Base-by-base conservation (phyloP, 2,329 filamentous ascomycete species). In the Claviceps sp. region DNA sequence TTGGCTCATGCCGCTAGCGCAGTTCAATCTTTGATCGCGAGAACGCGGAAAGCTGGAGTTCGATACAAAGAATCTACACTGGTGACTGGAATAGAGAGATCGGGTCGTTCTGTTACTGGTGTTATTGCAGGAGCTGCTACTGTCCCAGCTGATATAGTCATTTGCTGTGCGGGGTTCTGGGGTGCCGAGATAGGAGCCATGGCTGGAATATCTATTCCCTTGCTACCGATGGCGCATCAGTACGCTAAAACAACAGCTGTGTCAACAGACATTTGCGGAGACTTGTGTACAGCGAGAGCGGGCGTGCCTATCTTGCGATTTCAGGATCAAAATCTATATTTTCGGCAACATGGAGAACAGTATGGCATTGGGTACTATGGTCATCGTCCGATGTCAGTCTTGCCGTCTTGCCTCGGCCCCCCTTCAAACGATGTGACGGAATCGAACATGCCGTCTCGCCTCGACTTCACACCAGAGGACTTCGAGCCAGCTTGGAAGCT, bases 111-210 rank as follows among this genome's bases (percentile, higher is more conserved):
- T 2, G 77, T 82, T 13, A 81, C 77, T 0, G 79, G 79, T 2
- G 79, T 83, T 0, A 65, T 56, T 1, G 81, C 77, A 0, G 65
- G 68, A 1, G 63, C 63, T 4, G 73, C 73, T 22, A 72, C 60
- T 0, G 69, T 82, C 20, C 66, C 74, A 0, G 79, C 79, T 0
- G 80, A 84, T 51, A 76, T 82, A 24, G 69, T 83, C 49, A 64
- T 84, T 40, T 82, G 78, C 1, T 84, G 80, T 55, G 80, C 78
- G 6, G 80, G 80, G 0, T 81, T 84, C 62, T 84, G 80, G 80
- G 80, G 80, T 11, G 80, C 82, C 7, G 79, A 84, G 60, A 68
- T 84, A 6, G 80, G 80, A 22, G 75, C 73, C 5, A 80, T 84
- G 79, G 71, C 77, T 43, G 79, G 72, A 4, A 58, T 82, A 13